Conservation (phyloP, 371 early-diverging fungal genomes). For the Mucor mucedo region DNA sequence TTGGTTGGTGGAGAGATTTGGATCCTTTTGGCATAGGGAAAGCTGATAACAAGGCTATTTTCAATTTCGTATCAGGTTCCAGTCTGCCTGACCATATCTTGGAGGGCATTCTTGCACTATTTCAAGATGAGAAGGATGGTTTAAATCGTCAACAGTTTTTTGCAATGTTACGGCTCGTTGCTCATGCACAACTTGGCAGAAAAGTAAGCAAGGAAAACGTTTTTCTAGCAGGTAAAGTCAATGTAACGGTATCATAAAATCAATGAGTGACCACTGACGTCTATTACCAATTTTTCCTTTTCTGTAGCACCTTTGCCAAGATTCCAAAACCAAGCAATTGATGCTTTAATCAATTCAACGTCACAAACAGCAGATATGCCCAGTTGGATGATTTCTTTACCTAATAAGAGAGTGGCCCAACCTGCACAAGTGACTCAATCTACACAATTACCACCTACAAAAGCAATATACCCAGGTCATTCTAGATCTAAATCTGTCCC, state of each 20-base stretch:
- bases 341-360: constrained; percentile 33
- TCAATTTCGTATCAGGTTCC: constrained; percentile 36
- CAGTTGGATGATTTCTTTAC: constrained; percentile 11
- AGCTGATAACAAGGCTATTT: constrained; percentile 32
- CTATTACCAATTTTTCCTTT: neutral
- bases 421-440: neutral
- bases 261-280: neutral
- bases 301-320: constrained; percentile 41
- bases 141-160: constrained; percentile 40
- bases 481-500: constrained; percentile 40
- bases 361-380: neutral
- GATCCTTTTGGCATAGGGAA: constrained; percentile 44
- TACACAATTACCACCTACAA: neutral
- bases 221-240: constrained; percentile 36
- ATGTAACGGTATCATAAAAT: neutral
- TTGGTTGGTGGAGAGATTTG: constrained; percentile 49
- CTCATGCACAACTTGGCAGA: constrained; percentile 52
- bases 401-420: neutral
- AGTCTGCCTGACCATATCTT: constrained; percentile 33
- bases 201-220: constrained; percentile 35
- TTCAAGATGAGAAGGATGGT: constrained; percentile 35
- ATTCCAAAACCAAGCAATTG: constrained; percentile 41
- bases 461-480: constrained; percentile 16
- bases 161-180: constrained; percentile 46
- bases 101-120: constrained; percentile 40